Percentiles rank a stretch among this genome's conserved stretches.
These are phyloP conservation scores for Umbelopsis sp. DNA, from an alignment of 192 early-diverging fungal species.

Conservation along the genomic window DNA sequence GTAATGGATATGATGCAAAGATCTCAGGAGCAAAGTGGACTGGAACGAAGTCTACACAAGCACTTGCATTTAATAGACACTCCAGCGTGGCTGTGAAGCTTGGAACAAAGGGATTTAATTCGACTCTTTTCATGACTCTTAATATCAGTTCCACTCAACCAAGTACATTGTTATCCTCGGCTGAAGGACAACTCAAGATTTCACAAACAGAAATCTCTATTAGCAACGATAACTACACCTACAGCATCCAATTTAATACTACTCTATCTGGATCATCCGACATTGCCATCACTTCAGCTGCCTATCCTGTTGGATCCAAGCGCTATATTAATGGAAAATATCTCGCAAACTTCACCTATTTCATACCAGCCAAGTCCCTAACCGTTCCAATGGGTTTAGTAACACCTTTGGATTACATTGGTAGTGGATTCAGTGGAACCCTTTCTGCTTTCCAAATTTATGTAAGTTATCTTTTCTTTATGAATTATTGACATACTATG, in stretches of 20 bases:
- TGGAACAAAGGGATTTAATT: slow-evolving; percentile 14
- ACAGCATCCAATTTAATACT: slow-evolving; percentile 3
- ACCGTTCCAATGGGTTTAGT: slow-evolving; percentile 11
- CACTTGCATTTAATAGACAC: not conserved
- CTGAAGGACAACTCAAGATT: not conserved
- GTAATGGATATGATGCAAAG: slow-evolving; percentile 44
- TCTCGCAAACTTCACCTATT: not conserved
- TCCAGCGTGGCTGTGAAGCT: not conserved
- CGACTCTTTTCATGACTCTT: not conserved
- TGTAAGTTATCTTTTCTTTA: not conserved
- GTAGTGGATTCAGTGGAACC: not conserved
- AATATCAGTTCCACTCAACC: not conserved
- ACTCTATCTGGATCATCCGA: not conserved
- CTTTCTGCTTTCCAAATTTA: not conserved
- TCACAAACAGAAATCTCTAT: not conserved
- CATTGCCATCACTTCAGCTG: slow-evolving; percentile 3
- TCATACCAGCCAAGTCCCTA: not conserved
- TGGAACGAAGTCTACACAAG: not conserved
- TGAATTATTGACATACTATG: not conserved
- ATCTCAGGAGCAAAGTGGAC: slow-evolving; percentile 12
- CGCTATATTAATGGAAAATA: slow-evolving; percentile 4
- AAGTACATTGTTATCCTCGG: not conserved
- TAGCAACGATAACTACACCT: slow-evolving; percentile 17
- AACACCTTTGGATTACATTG: slow-evolving; percentile 1
- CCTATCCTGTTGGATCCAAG: slow-evolving; percentile 12